Evolutionary conservation across 306 rosid species (phyloP), one percentile per base, ranked within the genome.

Genomic region (Trifolium dubium): DNA sequence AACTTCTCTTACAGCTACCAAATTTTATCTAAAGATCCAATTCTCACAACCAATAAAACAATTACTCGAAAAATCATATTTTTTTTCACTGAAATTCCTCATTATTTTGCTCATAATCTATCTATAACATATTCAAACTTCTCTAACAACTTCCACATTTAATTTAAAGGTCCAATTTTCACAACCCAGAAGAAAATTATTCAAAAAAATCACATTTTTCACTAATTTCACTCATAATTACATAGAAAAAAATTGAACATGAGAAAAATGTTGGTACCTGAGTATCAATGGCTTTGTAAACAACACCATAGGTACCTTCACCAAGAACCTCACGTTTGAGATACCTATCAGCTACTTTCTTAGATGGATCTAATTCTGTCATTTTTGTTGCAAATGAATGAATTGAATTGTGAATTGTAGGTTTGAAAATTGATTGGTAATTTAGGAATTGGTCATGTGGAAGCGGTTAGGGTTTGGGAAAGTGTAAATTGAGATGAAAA

Each of bases 271-370:
- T 23, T 23, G 66, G 5, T 28, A 94, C 99, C 94, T 92, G 78
- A 4, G 99, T 94, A 82, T 94, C 99, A 75, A 94, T 92, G 81
- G 99, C 99, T 82, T 94, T 94, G 86, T 79, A 92, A 23, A 94
- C 99, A 18, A 94, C 97, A 62, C 99, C 99, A 80, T 91, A 94
- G 69, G 99, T 94, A 86, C 99, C 99, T 84, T 94, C 99, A 63
- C 99, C 97, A 28, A 94, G 96, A 30, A 88, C 83, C 80, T 92
- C 99, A 30, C 97, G 99, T 84, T 87, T 94, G 81, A 94, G 86
- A 79, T 94, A 94, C 79, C 97, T 92, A 77, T 92, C 99, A 3
- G 99, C 99, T 13, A 94, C 96, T 87, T 87, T 92, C 91, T 92
- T 94, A 5, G 90, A 46, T 23, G 58, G 74, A 86, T 90, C 97